Base-by-base conservation (phyloP, 495 filamentous ascomycete species). In the Glarea lozoyensis region DNA sequence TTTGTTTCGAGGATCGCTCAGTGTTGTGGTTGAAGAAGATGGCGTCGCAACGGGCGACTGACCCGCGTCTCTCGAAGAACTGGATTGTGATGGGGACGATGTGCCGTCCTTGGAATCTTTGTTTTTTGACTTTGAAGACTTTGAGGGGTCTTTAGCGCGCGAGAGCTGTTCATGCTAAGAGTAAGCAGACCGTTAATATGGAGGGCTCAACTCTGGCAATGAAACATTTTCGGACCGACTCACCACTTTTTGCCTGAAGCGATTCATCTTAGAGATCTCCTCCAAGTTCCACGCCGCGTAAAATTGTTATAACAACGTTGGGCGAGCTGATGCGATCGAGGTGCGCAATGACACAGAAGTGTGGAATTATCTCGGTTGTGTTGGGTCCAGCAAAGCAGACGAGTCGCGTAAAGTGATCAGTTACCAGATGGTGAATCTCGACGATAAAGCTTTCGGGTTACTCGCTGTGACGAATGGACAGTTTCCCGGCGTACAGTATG, bases 231-330 rank as follows among this genome's bases (percentile, higher is more conserved):
- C 7, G 10, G 41, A 21, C 53, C 48, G 55, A 83, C 90, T 74
- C 74, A 94, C 90, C 70, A 97, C 93, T 83, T 84, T 83, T 72
- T 94, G 87, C 69, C 92, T 84, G 66, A 98, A 94, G 60, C 86
- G 81, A 72, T 95, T 96, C 92, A 98, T 97, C 68, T 76, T 88
- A 50, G 61, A 34, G n/a, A n/a, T n/a, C n/a, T n/a, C n/a, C n/a
- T n/a, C n/a, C n/a, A n/a, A n/a, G n/a, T n/a, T n/a, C n/a, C n/a
- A n/a, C n/a, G n/a, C n/a, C n/a, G n/a, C n/a, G n/a, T n/a, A n/a
- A n/a, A n/a, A n/a, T n/a, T n/a, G n/a, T n/a, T n/a, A n/a, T n/a
- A n/a, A n/a, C n/a, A n/a, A n/a, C n/a, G n/a, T n/a, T n/a, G n/a
- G n/a, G n/a, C n/a, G n/a, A n/a, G n/a, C n/a, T n/a, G n/a, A n/a